Evolutionary conservation across 2,329 filamentous ascomycete genomes (phyloP), one percentile per base, ranked within the genome.

Genomic region (Pseudogymnoascus sp.): DNA sequence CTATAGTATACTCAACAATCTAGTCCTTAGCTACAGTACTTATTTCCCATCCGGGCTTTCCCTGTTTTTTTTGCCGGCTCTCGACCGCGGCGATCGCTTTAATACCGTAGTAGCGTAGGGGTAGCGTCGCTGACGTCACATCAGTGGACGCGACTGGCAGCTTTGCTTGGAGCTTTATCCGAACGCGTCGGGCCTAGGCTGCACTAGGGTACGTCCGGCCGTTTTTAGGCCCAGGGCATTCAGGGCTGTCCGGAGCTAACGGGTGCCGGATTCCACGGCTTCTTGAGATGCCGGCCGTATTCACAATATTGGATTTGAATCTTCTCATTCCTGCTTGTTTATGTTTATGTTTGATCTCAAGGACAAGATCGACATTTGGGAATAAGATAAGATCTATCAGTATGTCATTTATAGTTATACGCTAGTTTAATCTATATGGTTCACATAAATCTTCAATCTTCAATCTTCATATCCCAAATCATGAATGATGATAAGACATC

Each of bases 61-160:
- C 48, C 48, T 55, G 48, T 55, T 55, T 55, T 55, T 42, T 55
- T 55, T 55, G 48, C 48, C 48, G 2, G 48, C 35, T 55, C 48
- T 55, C 48, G 48, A 55, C 48, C 48, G 29, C 48, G 48, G 13
- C 48, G 48, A 55, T 55, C 48, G 48, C 29, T 55, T 2, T 21
- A 21, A 21, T 21, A 21, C 21, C 21, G 21, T 21, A 4, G 7
- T 55, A 33, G 48, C 29, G 48, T 21, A 55, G n/a, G 9, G 29
- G 48, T 21, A 33, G 15, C 5, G 29, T 55, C 48, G 29, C 15
- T 27, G 27, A 55, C 48, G 48, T 55, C 48, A 55, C 25, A 5
- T 17, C n/a, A 5, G 9, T 7, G 27, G 27, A 33, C 48, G 29
- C 48, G 48, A 55, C 48, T 35, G 48, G 48, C 29, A 55, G 48